A percentile compares a stretch with the other conserved stretches of the same genome.
phyloP scores from a whole-genome alignment of 2,329 filamentous ascomycete genomes.

The Beauveria varroae region DNA sequence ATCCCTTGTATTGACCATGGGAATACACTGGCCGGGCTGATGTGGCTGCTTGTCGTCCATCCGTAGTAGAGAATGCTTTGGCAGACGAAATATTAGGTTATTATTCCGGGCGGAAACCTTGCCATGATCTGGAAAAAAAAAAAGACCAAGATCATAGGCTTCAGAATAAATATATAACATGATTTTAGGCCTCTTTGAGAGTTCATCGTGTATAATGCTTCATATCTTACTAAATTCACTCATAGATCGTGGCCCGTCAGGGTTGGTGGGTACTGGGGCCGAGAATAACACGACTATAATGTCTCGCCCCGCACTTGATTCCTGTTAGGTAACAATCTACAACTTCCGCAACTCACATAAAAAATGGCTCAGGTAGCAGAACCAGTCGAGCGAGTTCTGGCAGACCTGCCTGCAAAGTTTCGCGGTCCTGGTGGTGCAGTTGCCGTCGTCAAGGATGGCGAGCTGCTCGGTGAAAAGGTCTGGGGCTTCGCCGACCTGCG shows the following conservation, averaged over 20 bases:
- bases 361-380: constrained; percentile 4
- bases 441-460: constrained; percentile 34
- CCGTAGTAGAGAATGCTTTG: no score
- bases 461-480: constrained; percentile 28
- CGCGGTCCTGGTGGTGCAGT: constrained; percentile 34
- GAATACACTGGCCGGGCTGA: no score
- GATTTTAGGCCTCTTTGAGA: no score
- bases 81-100: no score
- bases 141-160: no score
- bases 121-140: no score
- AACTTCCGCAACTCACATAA: neutral
- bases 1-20: no score
- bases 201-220: no score
- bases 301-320: neutral
- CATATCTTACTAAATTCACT: neutral
- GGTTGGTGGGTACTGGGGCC: neutral
- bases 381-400: constrained; percentile 5
- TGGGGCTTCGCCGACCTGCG: constrained; percentile 38
- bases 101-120: no score
- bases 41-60: no score
- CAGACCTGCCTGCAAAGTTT: constrained; percentile 9
- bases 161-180: no score
- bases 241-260: neutral
- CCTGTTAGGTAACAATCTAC: neutral
- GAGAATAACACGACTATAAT: neutral